Percentiles rank a stretch among this genome's conserved stretches.
Evolutionary conservation across 179 eudicot genomes (phyloP).

Genomic region (Carnegiea gigantea): DNA sequence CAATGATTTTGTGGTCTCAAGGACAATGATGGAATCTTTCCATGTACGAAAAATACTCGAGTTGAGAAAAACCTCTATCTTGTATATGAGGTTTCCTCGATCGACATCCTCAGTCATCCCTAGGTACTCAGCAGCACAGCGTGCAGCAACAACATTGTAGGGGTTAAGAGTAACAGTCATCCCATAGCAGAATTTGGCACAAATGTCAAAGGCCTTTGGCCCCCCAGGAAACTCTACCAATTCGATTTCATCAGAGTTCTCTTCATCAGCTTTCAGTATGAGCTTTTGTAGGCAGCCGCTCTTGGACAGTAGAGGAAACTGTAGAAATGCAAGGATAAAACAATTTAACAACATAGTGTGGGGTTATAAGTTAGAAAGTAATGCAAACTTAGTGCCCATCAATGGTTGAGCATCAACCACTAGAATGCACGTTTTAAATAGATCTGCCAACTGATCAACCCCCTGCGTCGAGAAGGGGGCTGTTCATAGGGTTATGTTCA

Average conservation of each 20-base stretch:
- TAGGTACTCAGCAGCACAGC: conserved; percentile 87
- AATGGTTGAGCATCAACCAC: too few species aligned
- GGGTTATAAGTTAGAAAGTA: background rate
- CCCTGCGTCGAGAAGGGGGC: background rate
- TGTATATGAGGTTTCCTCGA: conserved; percentile 66
- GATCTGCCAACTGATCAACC: background rate
- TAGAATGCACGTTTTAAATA: too few species aligned
- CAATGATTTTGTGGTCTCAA: conserved; percentile 59
- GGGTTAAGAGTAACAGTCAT: conserved; percentile 74
- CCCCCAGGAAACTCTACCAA: conserved; percentile 71
- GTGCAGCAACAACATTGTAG: conserved; percentile 79
- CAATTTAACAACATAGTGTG: conserved; percentile 1
- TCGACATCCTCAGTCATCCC: conserved; percentile 79
- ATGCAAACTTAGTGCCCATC: too few species aligned
- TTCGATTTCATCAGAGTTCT: conserved; percentile 47
- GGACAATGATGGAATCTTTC: conserved; percentile 85
- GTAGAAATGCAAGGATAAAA: conserved; percentile 19
- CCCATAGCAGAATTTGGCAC: conserved; percentile 88
- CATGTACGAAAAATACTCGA: conserved; percentile 73
- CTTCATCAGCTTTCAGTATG: conserved; percentile 53
- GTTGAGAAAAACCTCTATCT: conserved; percentile 80
- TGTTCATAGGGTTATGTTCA: background rate
- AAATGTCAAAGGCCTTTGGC: conserved; percentile 73
- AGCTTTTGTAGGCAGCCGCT: conserved; percentile 67
- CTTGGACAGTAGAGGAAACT: conserved; percentile 87